Base-by-base conservation (phyloP, 352 stramenopile genomes). In the Phytopythium aichiense region DNA sequence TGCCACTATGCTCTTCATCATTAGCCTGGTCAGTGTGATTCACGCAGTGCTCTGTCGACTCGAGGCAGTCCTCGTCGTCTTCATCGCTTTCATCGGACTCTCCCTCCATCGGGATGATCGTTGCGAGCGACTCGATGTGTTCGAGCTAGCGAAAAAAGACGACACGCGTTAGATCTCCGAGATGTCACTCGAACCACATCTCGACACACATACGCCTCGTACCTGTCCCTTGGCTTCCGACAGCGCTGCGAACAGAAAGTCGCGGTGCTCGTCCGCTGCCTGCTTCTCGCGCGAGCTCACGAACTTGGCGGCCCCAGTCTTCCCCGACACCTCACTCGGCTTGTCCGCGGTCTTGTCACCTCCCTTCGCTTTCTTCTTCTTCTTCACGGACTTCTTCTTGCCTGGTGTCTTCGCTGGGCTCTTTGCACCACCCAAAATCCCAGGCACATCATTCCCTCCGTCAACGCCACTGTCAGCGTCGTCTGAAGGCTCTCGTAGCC, bases 191-290 rank as follows among this genome's bases (percentile, higher is more conserved):
- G 8, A 15, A 40, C 35, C 35, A 15, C 35, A 16, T 40, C 9
- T 40, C 35, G 12, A 40, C 9, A 11, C 35, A 40, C 35, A 40
- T 15, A 51, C 20, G 40, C 23, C 13, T 18, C 54, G 28, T 31
- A 85, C 74, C 74, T 91, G 82, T 20, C 72, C 66, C 63, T 89
- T 73, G 2, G 78, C 82, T 53, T 89, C 72, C 7, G 76, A 79
- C 6, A 91, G 65, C 38, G 79, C 78, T 4, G 74, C 76, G 22
- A 89, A 78, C 18, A 91, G 64, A 42, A 85, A 91, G 22, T 74
- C 71, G 50, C 86, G 76, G 51, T 91, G 78, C 37, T 67, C 71
- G 48, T 84, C 78, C 0, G 78, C 79, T 12, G 76, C 79, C 53
- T 65, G 65, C 16, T 82, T 76, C 38, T 89, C 82, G 4, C 74